Conservation (phyloP, 2,329 filamentous ascomycete species). For the Ascocoryne sarcoides region DNA sequence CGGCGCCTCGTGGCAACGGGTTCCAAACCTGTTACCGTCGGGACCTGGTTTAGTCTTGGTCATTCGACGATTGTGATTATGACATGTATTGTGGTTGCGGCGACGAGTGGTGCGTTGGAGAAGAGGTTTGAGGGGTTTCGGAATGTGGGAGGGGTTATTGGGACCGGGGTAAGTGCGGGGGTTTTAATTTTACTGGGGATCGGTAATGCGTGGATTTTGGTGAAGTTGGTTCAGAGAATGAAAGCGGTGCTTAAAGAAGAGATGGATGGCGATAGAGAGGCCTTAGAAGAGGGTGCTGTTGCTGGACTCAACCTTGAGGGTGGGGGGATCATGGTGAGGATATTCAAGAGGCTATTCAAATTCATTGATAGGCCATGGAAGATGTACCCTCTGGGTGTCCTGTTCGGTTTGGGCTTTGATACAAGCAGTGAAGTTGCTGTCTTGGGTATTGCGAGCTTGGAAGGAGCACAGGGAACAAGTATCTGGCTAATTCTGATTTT, state of each 20-base stretch:
- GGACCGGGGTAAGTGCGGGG: conserved; percentile 74
- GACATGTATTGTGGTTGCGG: conserved; percentile 86
- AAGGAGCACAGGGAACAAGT: conserved; percentile 75
- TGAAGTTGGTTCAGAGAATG: conserved; percentile 64
- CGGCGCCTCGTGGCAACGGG: conserved; percentile 77
- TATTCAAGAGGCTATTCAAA: conserved; percentile 70
- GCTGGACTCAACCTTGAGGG: conserved; percentile 59
- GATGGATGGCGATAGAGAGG: conserved; percentile 19
- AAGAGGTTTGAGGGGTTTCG: conserved; percentile 74
- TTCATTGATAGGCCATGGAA: conserved; percentile 77
- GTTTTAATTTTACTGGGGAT: conserved; percentile 76
- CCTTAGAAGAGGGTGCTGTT: conserved; percentile 24
- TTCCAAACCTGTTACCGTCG: conserved; percentile 81
- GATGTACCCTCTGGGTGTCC: conserved; percentile 83
- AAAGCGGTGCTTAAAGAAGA: conserved; percentile 45
- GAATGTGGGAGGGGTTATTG: conserved; percentile 77
- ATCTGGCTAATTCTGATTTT: conserved; percentile 95
- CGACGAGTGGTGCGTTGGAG: conserved; percentile 75
- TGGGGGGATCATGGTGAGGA: conserved; percentile 61
- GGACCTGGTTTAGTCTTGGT: conserved; percentile 88
- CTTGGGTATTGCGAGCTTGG: conserved; percentile 79
- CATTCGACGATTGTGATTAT: conserved; percentile 89
- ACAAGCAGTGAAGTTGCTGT: conserved; percentile 92
- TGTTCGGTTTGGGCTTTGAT: conserved; percentile 91
- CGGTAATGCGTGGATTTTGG: conserved; percentile 81